Base-by-base conservation (phyloP, 2,329 filamentous ascomycete species). In the Microdochium paspali region DNA sequence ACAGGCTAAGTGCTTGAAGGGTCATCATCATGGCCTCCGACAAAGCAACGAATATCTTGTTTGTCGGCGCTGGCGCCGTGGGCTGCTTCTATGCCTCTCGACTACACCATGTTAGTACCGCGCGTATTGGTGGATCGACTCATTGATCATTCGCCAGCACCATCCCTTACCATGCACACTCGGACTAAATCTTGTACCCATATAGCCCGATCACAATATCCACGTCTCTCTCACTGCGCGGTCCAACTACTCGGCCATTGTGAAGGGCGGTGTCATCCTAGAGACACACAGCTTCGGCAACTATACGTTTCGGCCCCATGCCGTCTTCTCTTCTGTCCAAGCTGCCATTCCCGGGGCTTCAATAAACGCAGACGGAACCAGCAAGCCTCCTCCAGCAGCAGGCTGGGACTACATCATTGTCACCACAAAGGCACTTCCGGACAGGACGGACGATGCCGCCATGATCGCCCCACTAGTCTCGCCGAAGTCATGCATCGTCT, bases 1-100 rank as follows among this genome's bases (percentile, higher is more conserved):
- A n/a, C n/a, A n/a, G n/a, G n/a, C n/a, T n/a, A n/a, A n/a, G n/a
- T n/a, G n/a, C n/a, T n/a, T n/a, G n/a, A 12, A 35, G 15, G 5
- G n/a, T 7, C 6, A 20, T 18, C 35, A 40, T 5, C 10, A 40
- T 40, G 31, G 12, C 26, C 3, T 4, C 28, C 26, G 13, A 32
- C 50, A 74, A 69, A 53, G 65, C 71, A n/a, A 66, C 74, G 24
- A 73, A 82, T 53, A 68, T 85, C 48, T 72, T 86, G 48, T 82
- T 87, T 54, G 76, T 86, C 49, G 83, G 84, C 59, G 83, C 82
- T 21, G 84, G 83, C 53, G 83, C 84, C 51, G 81, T 87, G 39
- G 84, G 84, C 47, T 84, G 81, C 47, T 87, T 87, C 67, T 87
- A 86, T 57, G 83, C 80, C 44, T 85, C 82, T 6, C 72, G 84